Evolutionary conservation across 2,329 filamentous ascomycete species (phyloP), one percentile per base, ranked within the genome.

Genomic region (Penicillium frequentans): DNA sequence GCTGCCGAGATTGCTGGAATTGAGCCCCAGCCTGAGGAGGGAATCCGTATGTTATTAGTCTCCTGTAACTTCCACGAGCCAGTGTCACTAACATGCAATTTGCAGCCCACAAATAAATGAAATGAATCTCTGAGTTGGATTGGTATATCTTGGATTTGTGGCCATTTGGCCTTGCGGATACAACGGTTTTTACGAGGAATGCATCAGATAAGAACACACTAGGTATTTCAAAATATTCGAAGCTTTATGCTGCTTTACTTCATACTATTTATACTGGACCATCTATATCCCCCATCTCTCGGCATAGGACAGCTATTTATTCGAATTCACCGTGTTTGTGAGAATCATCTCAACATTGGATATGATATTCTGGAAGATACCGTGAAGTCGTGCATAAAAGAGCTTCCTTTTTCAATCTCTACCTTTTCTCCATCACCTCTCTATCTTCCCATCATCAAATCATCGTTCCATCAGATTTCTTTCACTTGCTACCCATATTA

Each of bases 1-100:
- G 85, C 86, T 13, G 87, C 86, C 2, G 87, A 90, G 76, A 81
- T 87, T 54, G 84, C 81, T 29, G 85, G 80, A 35, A 77, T 89
- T 58, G 74, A 83, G 72, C 82, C 87, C 39, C 70, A 80, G 64
- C 78, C 82, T 29, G 86, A 82, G 60, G 86, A 89, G 73, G 86
- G 83, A 58, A 84, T 86, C 69, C 75, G 76, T 77, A 73, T 75
- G 75, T 73, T 57, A 49, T 53, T 67, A 54, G 19, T 67, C 47
- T 67, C 64, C 42, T 58, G 54, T 57, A 66, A 67, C 39, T 64
- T 67, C 48, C 60, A 65, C 43, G 59, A 63, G 35, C 56, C 61
- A 37, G n/a, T 60, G 29, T 58, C 54, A 58, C 70, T 69, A 61
- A 70, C 60, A 10, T 58, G 54, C 54, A 67, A 58, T 39, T 16